Percentiles rank a stretch among this genome's conserved stretches.
phyloP scores from a whole-genome alignment of 345 rosid species.

The Moringa oleifera region DNA sequence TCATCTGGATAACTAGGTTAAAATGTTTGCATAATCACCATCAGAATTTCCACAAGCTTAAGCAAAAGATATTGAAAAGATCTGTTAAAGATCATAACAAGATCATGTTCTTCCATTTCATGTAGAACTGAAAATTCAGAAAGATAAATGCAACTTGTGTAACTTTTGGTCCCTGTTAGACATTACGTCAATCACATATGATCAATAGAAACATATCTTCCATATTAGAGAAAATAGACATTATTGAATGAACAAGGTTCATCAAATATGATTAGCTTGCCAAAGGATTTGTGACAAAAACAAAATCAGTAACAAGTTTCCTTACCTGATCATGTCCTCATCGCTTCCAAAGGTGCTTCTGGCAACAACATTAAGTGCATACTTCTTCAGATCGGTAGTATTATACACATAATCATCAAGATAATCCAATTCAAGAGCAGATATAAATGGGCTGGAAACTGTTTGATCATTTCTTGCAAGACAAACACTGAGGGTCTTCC shows the following conservation, averaged over 20 bases:
- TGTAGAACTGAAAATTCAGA: too few species aligned
- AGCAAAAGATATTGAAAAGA: too few species aligned
- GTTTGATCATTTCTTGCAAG: slow-evolving; percentile 66
- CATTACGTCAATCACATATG: too few species aligned
- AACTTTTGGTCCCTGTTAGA: too few species aligned
- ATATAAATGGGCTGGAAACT: slow-evolving; percentile 60
- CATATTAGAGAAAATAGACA: not conserved
- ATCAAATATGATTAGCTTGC: too few species aligned
- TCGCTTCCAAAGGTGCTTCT: slow-evolving; percentile 53
- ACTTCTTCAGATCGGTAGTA: slow-evolving; percentile 40
- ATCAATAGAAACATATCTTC: too few species aligned
- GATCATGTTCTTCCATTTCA: too few species aligned
- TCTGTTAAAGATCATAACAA: too few species aligned
- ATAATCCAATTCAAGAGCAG: slow-evolving; percentile 56
- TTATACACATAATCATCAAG: slow-evolving; percentile 68
- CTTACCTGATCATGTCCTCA: slow-evolving; percentile 46
- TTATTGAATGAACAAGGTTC: not conserved
- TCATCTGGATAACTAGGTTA: slow-evolving; percentile 76
- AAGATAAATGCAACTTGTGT: too few species aligned
- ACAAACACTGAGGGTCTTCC: slow-evolving; percentile 56
- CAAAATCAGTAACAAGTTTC: not conserved
- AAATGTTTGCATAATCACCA: slow-evolving; percentile 10
- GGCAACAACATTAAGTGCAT: slow-evolving; percentile 54
- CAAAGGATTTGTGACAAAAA: too few species aligned
- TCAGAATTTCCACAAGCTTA: slow-evolving; percentile 12